A percentile compares a stretch with the other conserved stretches of the same genome.
These are phyloP conservation scores for Alternaria gansuensis DNA, from an alignment of 2,329 filamentous ascomycete species.

Conservation along the genomic window DNA sequence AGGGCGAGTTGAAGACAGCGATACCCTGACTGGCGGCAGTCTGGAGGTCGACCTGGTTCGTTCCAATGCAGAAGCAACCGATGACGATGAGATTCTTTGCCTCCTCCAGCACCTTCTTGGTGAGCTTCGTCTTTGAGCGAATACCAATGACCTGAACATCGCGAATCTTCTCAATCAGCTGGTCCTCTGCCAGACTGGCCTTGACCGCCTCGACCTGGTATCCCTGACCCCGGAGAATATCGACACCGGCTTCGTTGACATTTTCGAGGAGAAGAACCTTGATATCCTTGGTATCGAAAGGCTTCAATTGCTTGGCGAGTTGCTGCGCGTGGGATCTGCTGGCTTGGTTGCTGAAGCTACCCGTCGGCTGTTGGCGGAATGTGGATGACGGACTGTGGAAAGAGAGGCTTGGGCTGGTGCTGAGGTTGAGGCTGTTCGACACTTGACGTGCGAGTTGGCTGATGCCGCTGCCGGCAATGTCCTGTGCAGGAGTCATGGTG, in stretches of 20 bases:
- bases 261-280: slow-evolving; percentile 97
- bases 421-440: slow-evolving; percentile 71
- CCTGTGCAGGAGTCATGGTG: slow-evolving; percentile 50
- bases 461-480: slow-evolving; percentile 47
- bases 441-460: slow-evolving; percentile 55
- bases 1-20: slow-evolving; percentile 98
- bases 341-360: slow-evolving; percentile 40
- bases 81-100: slow-evolving; percentile 95
- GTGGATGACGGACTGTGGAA: slow-evolving; percentile 78
- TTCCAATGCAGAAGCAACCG: slow-evolving; percentile 99
- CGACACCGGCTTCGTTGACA: slow-evolving; percentile 87
- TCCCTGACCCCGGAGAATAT: slow-evolving; percentile 83
- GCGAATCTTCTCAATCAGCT: slow-evolving; percentile 97
- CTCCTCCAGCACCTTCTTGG: slow-evolving; percentile 80
- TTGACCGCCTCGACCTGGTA: slow-evolving; percentile 96
- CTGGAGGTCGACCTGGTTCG: slow-evolving; percentile 90
- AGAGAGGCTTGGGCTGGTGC: slow-evolving; percentile 75
- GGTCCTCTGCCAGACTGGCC: slow-evolving; percentile 85
- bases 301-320: slow-evolving; percentile 80
- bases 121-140: slow-evolving; percentile 96
- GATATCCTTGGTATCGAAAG: slow-evolving; percentile 94
- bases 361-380: slow-evolving; percentile 53
- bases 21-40: slow-evolving; percentile 86
- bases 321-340: slow-evolving; percentile 46
- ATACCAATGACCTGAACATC: slow-evolving; percentile 98